Evolutionary conservation across 106 monocot genomes (phyloP).

Genomic region (Triglochin maritima): DNA sequence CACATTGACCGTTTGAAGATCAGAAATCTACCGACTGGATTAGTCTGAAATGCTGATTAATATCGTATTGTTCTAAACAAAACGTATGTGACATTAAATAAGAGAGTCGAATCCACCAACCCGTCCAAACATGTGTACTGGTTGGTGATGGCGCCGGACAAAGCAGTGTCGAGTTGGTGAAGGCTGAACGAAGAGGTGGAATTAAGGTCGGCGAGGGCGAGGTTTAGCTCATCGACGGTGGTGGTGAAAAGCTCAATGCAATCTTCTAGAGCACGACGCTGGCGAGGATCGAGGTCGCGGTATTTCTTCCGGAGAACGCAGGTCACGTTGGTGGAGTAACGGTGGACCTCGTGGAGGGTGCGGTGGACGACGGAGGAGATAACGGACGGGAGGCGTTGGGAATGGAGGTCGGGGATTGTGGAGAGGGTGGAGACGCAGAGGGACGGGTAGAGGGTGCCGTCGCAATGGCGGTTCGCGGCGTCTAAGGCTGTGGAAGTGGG

Average conservation of each 20-base stretch:
- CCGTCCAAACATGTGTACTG: slow-evolving; percentile 84
- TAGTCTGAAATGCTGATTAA: too few species aligned
- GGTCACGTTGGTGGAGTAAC: slow-evolving; percentile 31
- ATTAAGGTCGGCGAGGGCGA: slow-evolving; percentile 22
- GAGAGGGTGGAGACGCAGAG: slow-evolving; percentile 60
- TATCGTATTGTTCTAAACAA: too few species aligned
- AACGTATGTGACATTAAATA: too few species aligned
- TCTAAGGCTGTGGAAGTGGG: not conserved
- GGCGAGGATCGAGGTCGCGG: not conserved
- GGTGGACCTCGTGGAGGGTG: slow-evolving; percentile 24
- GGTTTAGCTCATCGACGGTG: slow-evolving; percentile 39
- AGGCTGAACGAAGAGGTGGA: not conserved
- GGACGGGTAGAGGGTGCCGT: slow-evolving; percentile 46
- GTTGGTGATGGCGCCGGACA: slow-evolving; percentile 74
- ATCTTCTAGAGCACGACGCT: slow-evolving; percentile 47
- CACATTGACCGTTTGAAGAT: too few species aligned
- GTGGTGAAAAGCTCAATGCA: slow-evolving; percentile 61
- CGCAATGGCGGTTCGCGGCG: slow-evolving; percentile 24
- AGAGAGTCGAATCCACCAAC: slow-evolving; percentile 9
- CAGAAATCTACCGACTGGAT: too few species aligned
- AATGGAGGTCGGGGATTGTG: slow-evolving; percentile 31
- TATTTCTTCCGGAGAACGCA: slow-evolving; percentile 12
- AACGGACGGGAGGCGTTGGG: slow-evolving; percentile 38
- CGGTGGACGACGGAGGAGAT: slow-evolving; percentile 34
- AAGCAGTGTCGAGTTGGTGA: slow-evolving; percentile 40